Percentiles rank a stretch among this genome's conserved stretches.
These are phyloP conservation scores for Tricholoma terreum DNA, from an alignment of 768 basidiomycete species.

Conservation along the genomic window DNA sequence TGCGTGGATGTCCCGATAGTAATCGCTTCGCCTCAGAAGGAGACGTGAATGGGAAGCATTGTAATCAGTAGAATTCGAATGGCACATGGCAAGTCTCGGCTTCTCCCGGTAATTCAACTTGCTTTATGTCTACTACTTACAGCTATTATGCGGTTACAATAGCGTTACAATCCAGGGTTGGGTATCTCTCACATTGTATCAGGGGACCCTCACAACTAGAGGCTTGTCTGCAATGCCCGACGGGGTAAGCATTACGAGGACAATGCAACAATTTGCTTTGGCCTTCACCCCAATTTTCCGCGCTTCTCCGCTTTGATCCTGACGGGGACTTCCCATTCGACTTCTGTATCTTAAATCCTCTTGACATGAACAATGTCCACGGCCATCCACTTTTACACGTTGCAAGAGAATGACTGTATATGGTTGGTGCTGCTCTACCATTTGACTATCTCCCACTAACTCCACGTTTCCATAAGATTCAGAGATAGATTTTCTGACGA, in stretches of 20 bases:
- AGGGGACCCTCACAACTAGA: not conserved
- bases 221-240: not conserved
- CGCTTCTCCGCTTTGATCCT: not conserved
- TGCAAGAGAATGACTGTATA: not conserved
- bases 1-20: too few species aligned
- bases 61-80: too few species aligned
- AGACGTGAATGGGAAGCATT: too few species aligned
- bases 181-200: not conserved
- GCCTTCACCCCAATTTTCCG: not conserved
- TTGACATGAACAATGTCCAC: not conserved
- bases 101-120: too few species aligned
- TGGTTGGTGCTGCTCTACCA: not conserved
- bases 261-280: constrained; percentile 1
- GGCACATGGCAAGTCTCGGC: too few species aligned
- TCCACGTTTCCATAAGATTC: not conserved
- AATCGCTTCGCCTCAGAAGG: too few species aligned
- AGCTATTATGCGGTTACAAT: not conserved
- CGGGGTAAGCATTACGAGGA: not conserved
- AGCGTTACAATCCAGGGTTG: not conserved
- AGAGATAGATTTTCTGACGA: not conserved
- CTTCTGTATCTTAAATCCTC: not conserved
- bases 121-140: too few species aligned
- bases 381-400: not conserved
- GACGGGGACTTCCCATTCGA: not conserved
- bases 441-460: not conserved